These are phyloP conservation scores for Phytopythium litorale DNA, from an alignment of 352 stramenopile genomes.

Conservation along the genomic window DNA sequence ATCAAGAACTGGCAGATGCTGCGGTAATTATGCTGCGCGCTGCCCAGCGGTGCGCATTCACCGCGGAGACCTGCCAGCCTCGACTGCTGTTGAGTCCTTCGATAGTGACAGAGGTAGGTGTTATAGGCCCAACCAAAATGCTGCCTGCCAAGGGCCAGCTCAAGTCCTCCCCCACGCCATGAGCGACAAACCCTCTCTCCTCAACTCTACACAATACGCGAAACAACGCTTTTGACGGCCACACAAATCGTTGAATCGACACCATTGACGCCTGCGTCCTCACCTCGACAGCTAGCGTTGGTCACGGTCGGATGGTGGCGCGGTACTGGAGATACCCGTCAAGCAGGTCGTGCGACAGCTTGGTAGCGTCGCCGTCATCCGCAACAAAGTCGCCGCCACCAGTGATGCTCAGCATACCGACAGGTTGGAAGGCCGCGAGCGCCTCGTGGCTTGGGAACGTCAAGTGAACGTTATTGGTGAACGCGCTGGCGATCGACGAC, in stretches of 20 bases:
- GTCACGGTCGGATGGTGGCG: not conserved
- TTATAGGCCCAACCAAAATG: too few relatives aligned
- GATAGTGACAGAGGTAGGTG: too few relatives aligned
- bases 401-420: not conserved
- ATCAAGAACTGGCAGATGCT: too few relatives aligned
- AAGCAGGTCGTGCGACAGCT: constrained; percentile 10
- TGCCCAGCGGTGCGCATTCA: too few relatives aligned
- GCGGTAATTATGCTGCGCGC: too few relatives aligned
- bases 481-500: constrained; percentile 41
- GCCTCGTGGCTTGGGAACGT: constrained; percentile 34
- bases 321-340: constrained; percentile 19
- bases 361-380: constrained; percentile 7
- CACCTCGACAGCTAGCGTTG: not conserved
- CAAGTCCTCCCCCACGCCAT: too few relatives aligned
- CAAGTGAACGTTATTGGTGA: constrained; percentile 40
- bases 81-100: too few relatives aligned
- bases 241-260: not conserved
- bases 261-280: not conserved
- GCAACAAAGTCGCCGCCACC: not conserved
- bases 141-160: too few relatives aligned
- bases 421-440: constrained; percentile 33
- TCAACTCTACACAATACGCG: too few relatives aligned
- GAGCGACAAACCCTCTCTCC: too few relatives aligned
- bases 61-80: too few relatives aligned
- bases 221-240: too few relatives aligned